Conservation (phyloP, 257 asterid genomes). For the Rauvolfia tetraphylla region DNA sequence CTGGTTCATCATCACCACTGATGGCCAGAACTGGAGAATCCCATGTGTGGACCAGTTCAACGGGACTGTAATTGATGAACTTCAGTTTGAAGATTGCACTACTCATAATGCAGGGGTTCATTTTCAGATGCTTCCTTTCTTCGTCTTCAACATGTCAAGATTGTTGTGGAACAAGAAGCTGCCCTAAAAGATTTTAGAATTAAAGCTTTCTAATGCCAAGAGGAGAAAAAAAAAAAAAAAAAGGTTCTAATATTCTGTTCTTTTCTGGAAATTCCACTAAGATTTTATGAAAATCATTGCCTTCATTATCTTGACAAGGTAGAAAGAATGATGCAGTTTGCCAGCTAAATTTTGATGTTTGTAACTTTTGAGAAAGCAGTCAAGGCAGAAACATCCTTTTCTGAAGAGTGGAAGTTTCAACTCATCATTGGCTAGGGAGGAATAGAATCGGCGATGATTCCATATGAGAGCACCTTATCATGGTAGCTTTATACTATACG, state of each 20-base stretch:
- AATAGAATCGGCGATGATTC: slow-evolving; percentile 37
- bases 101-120: not conserved
- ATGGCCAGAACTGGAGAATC: not conserved
- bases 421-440: slow-evolving; percentile 36
- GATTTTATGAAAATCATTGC: not conserved
- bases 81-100: not conserved
- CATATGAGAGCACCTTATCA: slow-evolving; percentile 37
- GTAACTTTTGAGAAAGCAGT: slow-evolving; percentile 34
- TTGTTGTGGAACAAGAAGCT: not conserved
- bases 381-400: slow-evolving; percentile 35
- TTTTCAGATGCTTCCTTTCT: not conserved
- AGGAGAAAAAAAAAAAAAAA: not conserved
- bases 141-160: not conserved
- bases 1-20: not conserved
- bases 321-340: not conserved
- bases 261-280: not conserved
- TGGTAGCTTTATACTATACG: not conserved
- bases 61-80: not conserved
- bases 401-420: slow-evolving; percentile 34
- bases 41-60: not conserved
- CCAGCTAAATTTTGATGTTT: not conserved
- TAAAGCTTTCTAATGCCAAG: too few relatives aligned
- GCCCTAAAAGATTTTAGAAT: not conserved
- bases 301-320: not conserved
- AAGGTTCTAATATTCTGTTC: not conserved